phyloP scores from a whole-genome alignment of 163 green algal species.

The Prototheca cutis region DNA sequence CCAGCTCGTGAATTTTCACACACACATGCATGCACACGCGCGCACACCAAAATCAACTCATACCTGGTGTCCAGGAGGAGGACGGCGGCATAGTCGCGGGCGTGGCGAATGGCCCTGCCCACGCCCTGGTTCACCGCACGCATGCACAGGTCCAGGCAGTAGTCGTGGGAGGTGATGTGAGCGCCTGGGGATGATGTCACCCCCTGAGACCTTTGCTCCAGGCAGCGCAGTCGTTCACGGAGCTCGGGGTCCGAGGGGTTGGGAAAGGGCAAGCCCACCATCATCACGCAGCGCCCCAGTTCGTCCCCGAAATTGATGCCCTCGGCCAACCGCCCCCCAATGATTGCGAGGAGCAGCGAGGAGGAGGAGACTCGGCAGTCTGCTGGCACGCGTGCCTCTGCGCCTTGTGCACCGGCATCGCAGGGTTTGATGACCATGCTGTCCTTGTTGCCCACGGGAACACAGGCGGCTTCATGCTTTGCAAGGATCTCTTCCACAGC shows the following conservation, averaged over 20 bases:
- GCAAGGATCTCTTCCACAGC: slow-evolving; percentile 68
- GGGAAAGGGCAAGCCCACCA: slow-evolving; percentile 91
- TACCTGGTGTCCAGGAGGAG: slow-evolving; percentile 59
- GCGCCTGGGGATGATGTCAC: too few species aligned
- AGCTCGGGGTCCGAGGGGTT: slow-evolving; percentile 86
- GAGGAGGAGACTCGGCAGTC: too few species aligned
- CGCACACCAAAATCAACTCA: too few species aligned
- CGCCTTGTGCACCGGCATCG: too few species aligned
- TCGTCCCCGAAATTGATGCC: slow-evolving; percentile 98
- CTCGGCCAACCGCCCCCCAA: slow-evolving; percentile 92
- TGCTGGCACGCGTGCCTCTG: too few species aligned
- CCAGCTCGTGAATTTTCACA: too few species aligned
- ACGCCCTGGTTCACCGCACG: slow-evolving; percentile 96
- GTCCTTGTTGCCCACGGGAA: neutral
- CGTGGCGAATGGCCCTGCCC: slow-evolving; percentile 82
- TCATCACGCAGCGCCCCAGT: slow-evolving; percentile 83
- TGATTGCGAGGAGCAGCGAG: slow-evolving; percentile 73
- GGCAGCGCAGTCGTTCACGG: slow-evolving; percentile 58
- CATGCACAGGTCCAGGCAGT: slow-evolving; percentile 91
- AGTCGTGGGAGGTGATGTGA: too few species aligned
- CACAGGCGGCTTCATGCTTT: slow-evolving; percentile 35
- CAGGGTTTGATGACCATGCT: too few species aligned
- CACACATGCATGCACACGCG: too few species aligned
- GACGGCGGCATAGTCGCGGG: slow-evolving; percentile 71
- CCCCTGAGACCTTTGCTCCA: too few species aligned